phyloP scores from a whole-genome alignment of 306 rosid species.

The Gynostemma pentaphyllum region DNA sequence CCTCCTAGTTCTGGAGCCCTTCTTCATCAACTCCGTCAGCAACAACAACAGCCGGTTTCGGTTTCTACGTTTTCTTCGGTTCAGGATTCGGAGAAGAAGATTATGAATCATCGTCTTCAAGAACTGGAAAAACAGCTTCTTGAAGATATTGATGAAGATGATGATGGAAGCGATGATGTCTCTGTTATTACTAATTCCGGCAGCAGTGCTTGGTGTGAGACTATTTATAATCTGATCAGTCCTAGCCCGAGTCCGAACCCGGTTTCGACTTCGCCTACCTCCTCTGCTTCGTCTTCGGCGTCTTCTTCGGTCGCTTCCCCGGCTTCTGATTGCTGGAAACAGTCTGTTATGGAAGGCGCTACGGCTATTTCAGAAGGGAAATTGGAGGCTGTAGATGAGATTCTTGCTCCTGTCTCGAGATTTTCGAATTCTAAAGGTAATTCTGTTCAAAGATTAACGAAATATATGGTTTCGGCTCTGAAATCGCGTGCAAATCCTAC shows the following conservation, averaged over 20 bases:
- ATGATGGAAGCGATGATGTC: slow-evolving; percentile 43
- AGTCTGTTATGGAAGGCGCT: slow-evolving; percentile 61
- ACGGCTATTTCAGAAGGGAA: slow-evolving; percentile 69
- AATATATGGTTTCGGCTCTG: slow-evolving; percentile 46
- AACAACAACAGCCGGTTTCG: slow-evolving; percentile 19
- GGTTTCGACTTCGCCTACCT: slow-evolving; percentile 56
- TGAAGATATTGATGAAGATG: slow-evolving; percentile 57
- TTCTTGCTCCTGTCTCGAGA: slow-evolving; percentile 35
- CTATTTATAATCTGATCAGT: slow-evolving; percentile 57
- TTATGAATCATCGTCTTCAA: slow-evolving; percentile 40
- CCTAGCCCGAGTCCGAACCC: slow-evolving; percentile 28
- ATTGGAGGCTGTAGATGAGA: slow-evolving; percentile 41
- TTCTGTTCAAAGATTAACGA: slow-evolving; percentile 38
- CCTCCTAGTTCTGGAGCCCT: neutral
- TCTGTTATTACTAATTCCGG: slow-evolving; percentile 47
- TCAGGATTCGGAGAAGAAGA: slow-evolving; percentile 37
- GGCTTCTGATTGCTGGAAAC: slow-evolving; percentile 35
- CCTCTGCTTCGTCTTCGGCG: slow-evolving; percentile 41
- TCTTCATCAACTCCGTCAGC: slow-evolving; percentile 49
- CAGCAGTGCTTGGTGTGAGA: slow-evolving; percentile 66
- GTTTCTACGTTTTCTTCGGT: neutral
- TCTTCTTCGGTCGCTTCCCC: slow-evolving; percentile 59
- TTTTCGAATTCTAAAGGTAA: slow-evolving; percentile 16
- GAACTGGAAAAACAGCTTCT: slow-evolving; percentile 79
- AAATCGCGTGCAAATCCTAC: slow-evolving; percentile 37